These are phyloP conservation scores for Carex pumila DNA, from an alignment of 176 grass and related monocot species.

Conservation along the genomic window DNA sequence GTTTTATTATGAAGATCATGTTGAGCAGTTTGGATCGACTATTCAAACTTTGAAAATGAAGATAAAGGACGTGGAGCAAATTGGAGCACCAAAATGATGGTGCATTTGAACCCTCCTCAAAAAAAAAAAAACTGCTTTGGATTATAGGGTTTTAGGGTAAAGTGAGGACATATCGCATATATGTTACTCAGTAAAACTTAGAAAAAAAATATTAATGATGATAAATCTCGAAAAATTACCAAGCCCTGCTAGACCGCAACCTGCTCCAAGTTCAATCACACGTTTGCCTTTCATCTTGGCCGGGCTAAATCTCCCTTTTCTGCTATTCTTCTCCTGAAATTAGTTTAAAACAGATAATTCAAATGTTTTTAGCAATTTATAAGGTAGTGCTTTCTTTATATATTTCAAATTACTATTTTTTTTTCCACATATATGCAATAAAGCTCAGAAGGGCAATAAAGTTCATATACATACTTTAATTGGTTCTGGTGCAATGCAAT, in stretches of 20 bases:
- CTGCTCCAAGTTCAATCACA: constrained; percentile 83
- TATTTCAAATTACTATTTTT: background rate
- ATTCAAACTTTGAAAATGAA: no score
- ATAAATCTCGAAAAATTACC: constrained; percentile 33
- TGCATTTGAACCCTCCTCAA: no score
- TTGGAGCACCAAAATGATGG: no score
- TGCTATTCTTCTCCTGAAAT: constrained; percentile 82
- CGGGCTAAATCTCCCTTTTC: constrained; percentile 82
- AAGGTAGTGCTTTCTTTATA: background rate
- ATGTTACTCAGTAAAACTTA: background rate
- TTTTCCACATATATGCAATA: background rate
- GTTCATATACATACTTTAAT: background rate
- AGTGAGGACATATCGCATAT: background rate
- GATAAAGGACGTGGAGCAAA: no score
- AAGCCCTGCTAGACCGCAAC: constrained; percentile 85
- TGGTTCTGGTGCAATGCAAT: background rate
- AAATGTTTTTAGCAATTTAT: background rate
- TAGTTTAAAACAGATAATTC: background rate
- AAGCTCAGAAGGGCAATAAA: background rate
- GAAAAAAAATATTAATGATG: background rate
- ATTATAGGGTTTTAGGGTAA: background rate
- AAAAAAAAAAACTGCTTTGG: background rate
- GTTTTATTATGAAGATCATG: no score
- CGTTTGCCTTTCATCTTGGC: constrained; percentile 85
- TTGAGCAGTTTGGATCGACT: no score